These are phyloP conservation scores for Blastomyces silverae DNA, from an alignment of 2,329 filamentous ascomycete genomes.

Conservation along the genomic window DNA sequence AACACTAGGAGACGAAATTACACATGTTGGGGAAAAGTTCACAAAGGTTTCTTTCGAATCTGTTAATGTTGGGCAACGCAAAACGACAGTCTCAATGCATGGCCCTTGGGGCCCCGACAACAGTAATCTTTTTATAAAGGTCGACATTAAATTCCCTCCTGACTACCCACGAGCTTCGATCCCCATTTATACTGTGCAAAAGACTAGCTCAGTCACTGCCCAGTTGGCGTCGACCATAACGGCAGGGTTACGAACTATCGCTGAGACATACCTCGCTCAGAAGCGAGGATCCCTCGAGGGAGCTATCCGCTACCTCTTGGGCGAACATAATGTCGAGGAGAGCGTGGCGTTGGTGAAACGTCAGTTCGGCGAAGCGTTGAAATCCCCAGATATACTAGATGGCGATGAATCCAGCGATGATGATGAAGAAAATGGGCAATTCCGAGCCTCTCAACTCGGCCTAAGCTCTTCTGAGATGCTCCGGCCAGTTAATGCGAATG, in stretches of 20 bases:
- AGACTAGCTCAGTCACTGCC: slow-evolving; percentile 51
- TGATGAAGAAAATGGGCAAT: slow-evolving; percentile 53
- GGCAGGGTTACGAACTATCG: slow-evolving; percentile 49
- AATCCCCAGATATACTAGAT: slow-evolving; percentile 40
- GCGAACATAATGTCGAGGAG: slow-evolving; percentile 54
- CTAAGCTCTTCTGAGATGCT: slow-evolving; percentile 48
- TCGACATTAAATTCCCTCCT: slow-evolving; percentile 53
- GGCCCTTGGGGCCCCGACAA: slow-evolving; percentile 54
- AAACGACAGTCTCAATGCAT: slow-evolving; percentile 51
- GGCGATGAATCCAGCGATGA: slow-evolving; percentile 82
- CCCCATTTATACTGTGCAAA: slow-evolving; percentile 50
- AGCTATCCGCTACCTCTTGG: slow-evolving; percentile 54
- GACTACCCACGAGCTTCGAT: slow-evolving; percentile 49
- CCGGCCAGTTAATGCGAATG: slow-evolving; percentile 52
- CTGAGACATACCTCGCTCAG: slow-evolving; percentile 48
- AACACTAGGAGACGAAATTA: slow-evolving; percentile 55
- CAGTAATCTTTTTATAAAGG: slow-evolving; percentile 49
- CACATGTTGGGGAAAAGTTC: slow-evolving; percentile 54
- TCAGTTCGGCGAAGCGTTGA: slow-evolving; percentile 49
- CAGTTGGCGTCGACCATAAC: slow-evolving; percentile 46
- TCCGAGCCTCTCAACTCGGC: slow-evolving; percentile 41
- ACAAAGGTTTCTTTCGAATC: slow-evolving; percentile 55
- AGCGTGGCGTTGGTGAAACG: slow-evolving; percentile 49
- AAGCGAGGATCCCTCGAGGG: slow-evolving; percentile 53
- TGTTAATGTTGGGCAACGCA: slow-evolving; percentile 50